A percentile compares a stretch with the other conserved stretches of the same genome.
Evolutionary conservation across 352 stramenopile species (phyloP).

Genomic region (Globisporangium takayamanum): DNA sequence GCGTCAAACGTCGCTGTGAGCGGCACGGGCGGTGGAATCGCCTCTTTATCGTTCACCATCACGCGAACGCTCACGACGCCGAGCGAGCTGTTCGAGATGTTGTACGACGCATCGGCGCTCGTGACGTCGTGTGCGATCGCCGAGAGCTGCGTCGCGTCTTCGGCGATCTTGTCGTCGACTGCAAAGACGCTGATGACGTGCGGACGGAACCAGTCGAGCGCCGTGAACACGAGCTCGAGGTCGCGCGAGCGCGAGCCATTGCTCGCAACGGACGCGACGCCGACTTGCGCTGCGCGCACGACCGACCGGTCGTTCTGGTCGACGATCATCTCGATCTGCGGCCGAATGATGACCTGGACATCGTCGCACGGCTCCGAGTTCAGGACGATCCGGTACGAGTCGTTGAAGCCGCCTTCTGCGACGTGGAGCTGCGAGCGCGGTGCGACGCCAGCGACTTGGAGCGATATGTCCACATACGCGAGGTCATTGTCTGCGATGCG

Average conservation of each 20-base stretch:
- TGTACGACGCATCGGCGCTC: constrained; percentile 55
- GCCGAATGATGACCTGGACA: constrained; percentile 35
- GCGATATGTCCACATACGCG: constrained; percentile 55
- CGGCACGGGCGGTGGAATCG: constrained; percentile 49
- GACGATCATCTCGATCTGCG: constrained; percentile 36
- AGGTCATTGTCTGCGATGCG: constrained; percentile 61
- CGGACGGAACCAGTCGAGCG: constrained; percentile 46
- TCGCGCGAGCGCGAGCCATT: constrained; percentile 8
- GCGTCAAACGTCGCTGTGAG: constrained; percentile 41
- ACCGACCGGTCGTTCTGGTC: constrained; percentile 25
- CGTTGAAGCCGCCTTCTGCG: constrained; percentile 71
- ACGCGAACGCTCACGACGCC: constrained; percentile 35
- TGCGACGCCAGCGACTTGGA: constrained; percentile 16
- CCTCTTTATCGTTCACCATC: constrained; percentile 57
- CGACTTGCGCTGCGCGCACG: constrained; percentile 25
- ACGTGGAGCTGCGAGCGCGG: constrained; percentile 38
- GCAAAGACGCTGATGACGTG: constrained; percentile 46
- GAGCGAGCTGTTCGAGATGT: constrained; percentile 46
- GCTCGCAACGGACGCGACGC: constrained; percentile 1
- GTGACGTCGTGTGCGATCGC: constrained; percentile 30
- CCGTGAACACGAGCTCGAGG: constrained; percentile 52
- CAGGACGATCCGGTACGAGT: constrained; percentile 56
- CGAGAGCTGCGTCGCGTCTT: constrained; percentile 53
- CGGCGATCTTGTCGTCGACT: constrained; percentile 52
- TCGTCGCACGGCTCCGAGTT: constrained; percentile 61